These are phyloP conservation scores for Fusarium mangiferae DNA, from an alignment of 2,329 filamentous ascomycete genomes.

Conservation along the genomic window DNA sequence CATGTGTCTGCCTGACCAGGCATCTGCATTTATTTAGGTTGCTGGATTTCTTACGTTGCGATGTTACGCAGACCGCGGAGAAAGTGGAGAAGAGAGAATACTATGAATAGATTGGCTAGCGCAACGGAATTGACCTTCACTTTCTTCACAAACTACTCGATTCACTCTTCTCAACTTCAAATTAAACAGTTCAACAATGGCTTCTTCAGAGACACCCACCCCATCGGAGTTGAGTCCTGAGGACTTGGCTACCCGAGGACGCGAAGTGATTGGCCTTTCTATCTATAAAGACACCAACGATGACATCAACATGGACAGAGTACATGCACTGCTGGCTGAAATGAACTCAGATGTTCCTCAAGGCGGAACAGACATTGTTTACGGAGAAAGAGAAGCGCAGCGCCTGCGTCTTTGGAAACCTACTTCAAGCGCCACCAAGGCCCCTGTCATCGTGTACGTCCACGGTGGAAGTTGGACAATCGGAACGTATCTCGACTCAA, in stretches of 20 bases:
- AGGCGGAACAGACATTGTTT: not conserved
- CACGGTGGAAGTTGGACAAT: constrained; percentile 13
- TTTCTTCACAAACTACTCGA: not conserved
- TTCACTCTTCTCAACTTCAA: accelerated
- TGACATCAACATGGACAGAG: not conserved
- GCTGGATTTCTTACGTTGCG: not conserved
- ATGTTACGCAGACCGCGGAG: not conserved
- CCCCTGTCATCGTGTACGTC: not conserved
- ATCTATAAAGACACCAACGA: not conserved
- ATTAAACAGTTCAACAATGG: not conserved
- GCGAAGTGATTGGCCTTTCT: not conserved
- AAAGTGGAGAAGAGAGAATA: not conserved
- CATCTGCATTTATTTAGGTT: not conserved
- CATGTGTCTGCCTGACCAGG: not conserved
- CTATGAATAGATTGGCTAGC: not conserved
- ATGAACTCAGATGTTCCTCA: not conserved
- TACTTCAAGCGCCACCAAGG: accelerated
- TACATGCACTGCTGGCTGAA: not conserved
- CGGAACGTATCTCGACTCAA: constrained; percentile 4
- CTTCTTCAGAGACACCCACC: not conserved
- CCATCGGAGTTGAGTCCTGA: not conserved
- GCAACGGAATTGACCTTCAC: accelerated
- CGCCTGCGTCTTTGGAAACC: constrained; percentile 1
- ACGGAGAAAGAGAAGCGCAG: not conserved
- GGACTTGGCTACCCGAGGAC: not conserved